phyloP scores from a whole-genome alignment of 371 early-diverging fungal species.

The Apophysomyces sp. region DNA sequence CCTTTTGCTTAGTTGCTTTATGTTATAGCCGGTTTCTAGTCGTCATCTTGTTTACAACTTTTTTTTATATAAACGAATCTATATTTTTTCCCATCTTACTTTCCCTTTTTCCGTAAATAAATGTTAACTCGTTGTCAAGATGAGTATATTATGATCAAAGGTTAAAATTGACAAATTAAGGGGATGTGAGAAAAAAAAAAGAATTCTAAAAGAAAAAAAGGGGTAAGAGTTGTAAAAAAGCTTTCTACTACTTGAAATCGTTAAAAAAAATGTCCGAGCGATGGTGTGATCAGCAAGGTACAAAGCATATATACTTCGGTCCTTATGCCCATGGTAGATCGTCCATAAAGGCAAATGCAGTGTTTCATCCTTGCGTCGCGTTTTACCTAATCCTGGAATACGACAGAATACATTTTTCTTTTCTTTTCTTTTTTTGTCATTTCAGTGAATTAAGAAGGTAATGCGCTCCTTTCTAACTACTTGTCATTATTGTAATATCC shows the following conservation, averaged over 20 bases:
- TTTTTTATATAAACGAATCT: background rate
- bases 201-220: background rate
- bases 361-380: background rate
- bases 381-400: background rate
- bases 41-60: too few species aligned
- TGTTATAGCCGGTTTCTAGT: too few species aligned
- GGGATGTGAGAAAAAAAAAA: background rate
- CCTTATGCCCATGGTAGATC: slow-evolving; percentile 2
- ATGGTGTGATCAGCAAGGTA: background rate
- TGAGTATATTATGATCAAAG: background rate
- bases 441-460: background rate
- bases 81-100: background rate
- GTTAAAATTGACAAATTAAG: background rate
- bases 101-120: background rate
- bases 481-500: background rate
- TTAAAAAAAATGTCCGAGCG: background rate
- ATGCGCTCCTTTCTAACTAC: background rate
- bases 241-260: background rate
- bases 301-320: background rate
- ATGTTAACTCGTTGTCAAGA: background rate
- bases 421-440: too few species aligned
- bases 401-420: background rate
- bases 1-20: too few species aligned
- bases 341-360: background rate
- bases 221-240: background rate